Conservation (phyloP, 306 rosid species). For the Sphenostylis stenocarpa region DNA sequence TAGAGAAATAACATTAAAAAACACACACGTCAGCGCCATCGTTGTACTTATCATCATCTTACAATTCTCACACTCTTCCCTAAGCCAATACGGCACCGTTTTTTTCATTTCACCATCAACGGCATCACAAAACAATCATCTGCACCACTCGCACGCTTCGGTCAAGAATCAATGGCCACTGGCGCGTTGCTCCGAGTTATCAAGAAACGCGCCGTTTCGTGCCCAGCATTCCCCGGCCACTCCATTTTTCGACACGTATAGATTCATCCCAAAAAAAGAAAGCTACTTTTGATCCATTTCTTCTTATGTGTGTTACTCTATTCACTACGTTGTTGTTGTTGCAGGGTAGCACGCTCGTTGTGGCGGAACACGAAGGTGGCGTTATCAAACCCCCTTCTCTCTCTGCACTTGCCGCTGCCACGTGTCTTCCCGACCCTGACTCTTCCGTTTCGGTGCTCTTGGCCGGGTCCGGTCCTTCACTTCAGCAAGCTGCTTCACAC, state of each 20-base stretch:
- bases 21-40: constrained; percentile 11
- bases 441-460: constrained; percentile 69
- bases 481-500: constrained; percentile 70
- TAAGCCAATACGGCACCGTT: not conserved
- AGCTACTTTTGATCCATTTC: constrained; percentile 6
- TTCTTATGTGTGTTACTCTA: not conserved
- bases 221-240: constrained; percentile 34
- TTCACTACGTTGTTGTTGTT: not conserved
- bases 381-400: constrained; percentile 62
- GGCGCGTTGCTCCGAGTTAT: constrained; percentile 49
- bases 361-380: constrained; percentile 85
- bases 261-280: not conserved
- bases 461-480: constrained; percentile 85
- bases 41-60: not conserved
- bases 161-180: constrained; percentile 49
- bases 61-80: not conserved
- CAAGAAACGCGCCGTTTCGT: constrained; percentile 43
- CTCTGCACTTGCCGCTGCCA: constrained; percentile 77
- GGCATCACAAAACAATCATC: not conserved
- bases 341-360: constrained; percentile 81
- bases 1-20: not conserved
- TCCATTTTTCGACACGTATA: constrained; percentile 57
- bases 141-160: not conserved
- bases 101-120: not conserved
- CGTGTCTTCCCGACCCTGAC: constrained; percentile 46